These are phyloP conservation scores for Leersia perrieri DNA, from an alignment of 176 grass and related monocot species.

Conservation along the genomic window DNA sequence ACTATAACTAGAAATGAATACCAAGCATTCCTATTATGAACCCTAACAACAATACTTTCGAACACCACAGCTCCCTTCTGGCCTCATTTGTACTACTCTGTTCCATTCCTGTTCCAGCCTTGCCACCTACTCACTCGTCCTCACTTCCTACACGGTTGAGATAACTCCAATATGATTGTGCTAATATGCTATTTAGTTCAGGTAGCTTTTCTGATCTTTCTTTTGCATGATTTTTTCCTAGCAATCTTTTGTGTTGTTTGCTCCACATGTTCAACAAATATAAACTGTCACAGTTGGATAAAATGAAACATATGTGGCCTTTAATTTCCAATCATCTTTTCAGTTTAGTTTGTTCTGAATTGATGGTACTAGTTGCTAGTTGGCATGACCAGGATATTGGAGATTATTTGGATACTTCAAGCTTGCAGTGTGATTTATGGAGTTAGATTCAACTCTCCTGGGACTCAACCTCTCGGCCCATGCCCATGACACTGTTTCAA, in stretches of 20 bases:
- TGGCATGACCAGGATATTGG: background rate
- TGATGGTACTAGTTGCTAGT: background rate
- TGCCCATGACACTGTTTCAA: background rate
- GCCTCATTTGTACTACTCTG: background rate
- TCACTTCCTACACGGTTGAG: background rate
- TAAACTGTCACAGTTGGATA: background rate
- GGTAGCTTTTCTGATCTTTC: background rate
- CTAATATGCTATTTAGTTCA: background rate
- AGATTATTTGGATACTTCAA: background rate
- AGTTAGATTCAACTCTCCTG: background rate
- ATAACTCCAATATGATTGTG: background rate
- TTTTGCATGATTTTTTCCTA: too few species aligned
- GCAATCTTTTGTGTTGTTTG: too few species aligned
- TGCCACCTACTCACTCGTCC: background rate
- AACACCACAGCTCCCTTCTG: background rate
- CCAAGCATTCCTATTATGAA: background rate
- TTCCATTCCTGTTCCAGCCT: background rate
- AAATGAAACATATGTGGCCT: background rate
- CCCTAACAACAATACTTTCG: background rate
- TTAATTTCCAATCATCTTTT: background rate
- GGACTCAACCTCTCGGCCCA: too few species aligned
- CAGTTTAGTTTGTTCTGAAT: background rate
- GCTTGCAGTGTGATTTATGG: background rate
- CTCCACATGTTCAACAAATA: background rate
- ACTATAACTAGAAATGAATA: background rate